phyloP scores from a whole-genome alignment of 257 asterid species.

The Solanum chmielewskii region DNA sequence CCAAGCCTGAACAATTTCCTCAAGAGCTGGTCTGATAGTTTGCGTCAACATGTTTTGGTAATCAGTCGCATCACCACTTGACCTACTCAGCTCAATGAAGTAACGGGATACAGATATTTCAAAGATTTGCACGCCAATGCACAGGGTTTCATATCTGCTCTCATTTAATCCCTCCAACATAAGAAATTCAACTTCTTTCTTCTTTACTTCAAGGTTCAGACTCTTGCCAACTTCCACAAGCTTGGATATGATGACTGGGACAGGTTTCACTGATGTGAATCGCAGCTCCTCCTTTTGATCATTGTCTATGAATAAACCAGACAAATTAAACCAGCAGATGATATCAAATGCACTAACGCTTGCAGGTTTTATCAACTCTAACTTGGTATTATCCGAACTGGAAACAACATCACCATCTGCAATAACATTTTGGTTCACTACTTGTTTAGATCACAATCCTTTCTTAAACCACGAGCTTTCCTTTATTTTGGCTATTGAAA shows the following conservation, averaged over 20 bases:
- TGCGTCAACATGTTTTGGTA: slow-evolving; percentile 35
- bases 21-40: slow-evolving; percentile 20
- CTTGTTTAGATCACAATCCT: slow-evolving; percentile 18
- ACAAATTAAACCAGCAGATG: slow-evolving; percentile 63
- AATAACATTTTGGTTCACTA: slow-evolving; percentile 5
- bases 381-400: slow-evolving; percentile 1
- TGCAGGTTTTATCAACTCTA: slow-evolving; percentile 21
- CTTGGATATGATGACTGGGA: slow-evolving; percentile 30
- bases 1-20: slow-evolving; percentile 47
- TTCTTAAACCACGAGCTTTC: slow-evolving; percentile 55
- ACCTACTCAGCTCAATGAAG: slow-evolving; percentile 59
- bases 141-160: slow-evolving; percentile 17
- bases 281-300: slow-evolving; percentile 55
- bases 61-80: slow-evolving; percentile 41
- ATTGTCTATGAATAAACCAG: slow-evolving; percentile 54
- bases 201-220: slow-evolving; percentile 31
- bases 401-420: not conserved
- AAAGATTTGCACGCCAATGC: slow-evolving; percentile 31
- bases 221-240: slow-evolving; percentile 39
- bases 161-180: slow-evolving; percentile 31
- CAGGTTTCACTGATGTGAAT: slow-evolving; percentile 40
- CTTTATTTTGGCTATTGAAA: slow-evolving; percentile 46
- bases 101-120: slow-evolving; percentile 41
- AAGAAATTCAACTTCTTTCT: slow-evolving; percentile 29
- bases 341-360: slow-evolving; percentile 65